Evolutionary conservation across 805 yeast genomes (phyloP).

Genomic region (Saturnispora sekii): DNA sequence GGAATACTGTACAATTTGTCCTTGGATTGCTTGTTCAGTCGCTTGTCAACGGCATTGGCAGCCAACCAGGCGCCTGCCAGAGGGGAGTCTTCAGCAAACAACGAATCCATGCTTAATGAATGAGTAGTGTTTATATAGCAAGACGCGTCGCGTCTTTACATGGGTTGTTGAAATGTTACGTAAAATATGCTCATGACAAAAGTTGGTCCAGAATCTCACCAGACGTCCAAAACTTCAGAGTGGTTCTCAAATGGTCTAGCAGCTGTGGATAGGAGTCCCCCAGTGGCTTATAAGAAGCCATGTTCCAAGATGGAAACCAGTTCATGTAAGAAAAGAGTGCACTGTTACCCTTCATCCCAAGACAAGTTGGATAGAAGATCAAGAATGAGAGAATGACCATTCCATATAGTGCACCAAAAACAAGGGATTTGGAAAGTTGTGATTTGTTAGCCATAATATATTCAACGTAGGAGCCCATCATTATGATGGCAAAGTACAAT

Average conservation of each 20-base stretch:
- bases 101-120: conserved; percentile 30
- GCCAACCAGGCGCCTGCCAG: conserved; percentile 90
- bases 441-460: conserved; percentile 21
- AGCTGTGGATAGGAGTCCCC: neutral
- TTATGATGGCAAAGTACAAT: conserved; percentile 61
- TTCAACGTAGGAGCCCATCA: conserved; percentile 46
- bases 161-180: neutral
- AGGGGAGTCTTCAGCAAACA: conserved; percentile 67
- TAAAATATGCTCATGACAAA: conserved; percentile 1
- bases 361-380: conserved; percentile 50
- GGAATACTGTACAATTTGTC: conserved; percentile 54
- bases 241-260: neutral
- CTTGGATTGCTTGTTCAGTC: conserved; percentile 53
- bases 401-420: conserved; percentile 30
- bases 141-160: conserved; percentile 1
- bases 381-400: conserved; percentile 45
- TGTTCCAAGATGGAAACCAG: conserved; percentile 40
- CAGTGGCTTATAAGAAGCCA: conserved; percentile 10
- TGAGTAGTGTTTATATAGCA: neutral
- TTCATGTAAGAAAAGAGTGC: conserved; percentile 33
- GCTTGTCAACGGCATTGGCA: conserved; percentile 67
- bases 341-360: conserved; percentile 53
- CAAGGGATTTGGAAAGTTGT: conserved; percentile 8
- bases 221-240: neutral
- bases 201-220: neutral